Base-by-base conservation (phyloP, 768 basidiomycete genomes). In the Tubosaeta sp. region DNA sequence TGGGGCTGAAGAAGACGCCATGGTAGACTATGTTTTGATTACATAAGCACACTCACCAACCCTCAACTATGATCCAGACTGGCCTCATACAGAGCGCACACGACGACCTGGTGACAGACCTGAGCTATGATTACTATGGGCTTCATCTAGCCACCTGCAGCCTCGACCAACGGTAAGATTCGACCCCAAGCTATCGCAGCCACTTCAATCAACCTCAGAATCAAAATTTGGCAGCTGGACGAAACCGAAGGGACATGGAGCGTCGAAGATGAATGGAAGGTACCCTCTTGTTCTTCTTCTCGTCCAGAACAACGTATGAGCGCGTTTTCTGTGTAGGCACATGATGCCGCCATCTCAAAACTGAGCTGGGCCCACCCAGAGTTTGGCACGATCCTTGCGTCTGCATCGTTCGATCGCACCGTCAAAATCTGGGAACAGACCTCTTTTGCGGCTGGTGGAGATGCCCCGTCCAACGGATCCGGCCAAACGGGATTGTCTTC, bases 291-390 rank as follows among this genome's bases (percentile, higher is more conserved):
- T 34, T 16, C 42, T 34, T 22, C 21, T 8, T 18, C 10, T 19
- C 24, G 32, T 35, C 11, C 32, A 29, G 31, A 18, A 16, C 27
- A 38, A 38, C 29, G 32, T 35, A 21, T 48, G 52, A 27, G 56
- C 24, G 1, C 1, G n/a, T 42, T 32, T 45, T 32, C 31, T 44
- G n/a, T 46, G 13, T 60, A 95, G 90, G 95, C 94, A n/a, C 94
- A 97, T 65, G 92, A 95, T 61, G 93, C 93, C 14, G 83, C 94
- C 0, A 77, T 96, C 32, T 82, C 91, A 8, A 85, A 80, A 66
- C 59, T 96, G 13, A 80, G 81, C 46, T 98, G 93, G 90, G 92
- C 92, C 1, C 93, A 94, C 63, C 93, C 95, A 5, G 86, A 94
- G 67, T 94, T 93, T 52, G 94, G 93, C 4, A 80, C 83, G 2